Conservation (phyloP, 768 basidiomycete genomes). For the Hypholoma sublateritium region DNA sequence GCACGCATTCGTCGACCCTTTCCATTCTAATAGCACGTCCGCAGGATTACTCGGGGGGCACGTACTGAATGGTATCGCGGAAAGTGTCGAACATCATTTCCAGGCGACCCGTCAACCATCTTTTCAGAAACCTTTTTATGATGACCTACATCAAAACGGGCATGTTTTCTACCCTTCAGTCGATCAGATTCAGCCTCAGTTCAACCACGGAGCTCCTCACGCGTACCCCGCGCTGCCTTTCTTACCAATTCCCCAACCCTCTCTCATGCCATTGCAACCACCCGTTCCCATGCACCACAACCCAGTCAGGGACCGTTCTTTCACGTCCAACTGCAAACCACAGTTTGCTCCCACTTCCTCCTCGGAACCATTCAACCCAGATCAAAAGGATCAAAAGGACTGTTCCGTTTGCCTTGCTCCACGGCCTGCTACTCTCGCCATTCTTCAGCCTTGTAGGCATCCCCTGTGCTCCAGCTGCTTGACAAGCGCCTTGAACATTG, state of each 20-base stretch:
- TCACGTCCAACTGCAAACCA: slow-evolving; percentile 3
- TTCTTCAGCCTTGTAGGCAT: slow-evolving; percentile 75
- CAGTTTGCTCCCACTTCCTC: not conserved
- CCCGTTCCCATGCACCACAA: slow-evolving; percentile 6
- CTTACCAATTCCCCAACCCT: slow-evolving; percentile 16
- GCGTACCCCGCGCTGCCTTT: slow-evolving; percentile 18
- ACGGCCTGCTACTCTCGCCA: slow-evolving; percentile 47
- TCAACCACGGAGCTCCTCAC: slow-evolving; percentile 18
- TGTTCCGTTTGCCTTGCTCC: slow-evolving; percentile 67
- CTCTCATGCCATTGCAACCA: slow-evolving; percentile 14
- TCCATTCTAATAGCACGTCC: slow-evolving; percentile 26
- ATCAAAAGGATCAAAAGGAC: slow-evolving; percentile 24
- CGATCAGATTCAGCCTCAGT: slow-evolving; percentile 14
- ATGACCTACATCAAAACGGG: slow-evolving; percentile 19
- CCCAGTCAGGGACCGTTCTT: slow-evolving; percentile 5
- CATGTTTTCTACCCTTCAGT: slow-evolving; percentile 17
- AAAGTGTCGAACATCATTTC: slow-evolving; percentile 44
- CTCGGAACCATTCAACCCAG: slow-evolving; percentile 5
- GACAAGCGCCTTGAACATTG: slow-evolving; percentile 85
- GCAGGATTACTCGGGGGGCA: slow-evolving; percentile 22
- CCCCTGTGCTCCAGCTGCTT: slow-evolving; percentile 78
- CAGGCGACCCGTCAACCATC: slow-evolving; percentile 32
- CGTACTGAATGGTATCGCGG: slow-evolving; percentile 34
- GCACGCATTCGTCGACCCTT: slow-evolving; percentile 40
- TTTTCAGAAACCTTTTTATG: slow-evolving; percentile 18